Base-by-base conservation (phyloP, 163 green algal species). In the Volvox carteri region DNA sequence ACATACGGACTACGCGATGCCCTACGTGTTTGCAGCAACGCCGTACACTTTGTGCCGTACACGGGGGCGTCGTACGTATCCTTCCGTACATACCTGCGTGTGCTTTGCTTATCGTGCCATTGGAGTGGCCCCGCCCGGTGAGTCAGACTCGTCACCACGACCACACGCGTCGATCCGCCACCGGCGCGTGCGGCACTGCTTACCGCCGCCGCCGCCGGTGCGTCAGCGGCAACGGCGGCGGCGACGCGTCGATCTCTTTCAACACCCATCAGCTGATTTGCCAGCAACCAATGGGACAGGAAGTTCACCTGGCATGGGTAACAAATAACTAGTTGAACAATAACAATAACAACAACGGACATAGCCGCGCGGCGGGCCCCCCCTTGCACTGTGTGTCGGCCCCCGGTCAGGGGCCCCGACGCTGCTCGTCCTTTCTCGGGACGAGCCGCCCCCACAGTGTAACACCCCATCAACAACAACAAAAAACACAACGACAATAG, bases 241-340 rank as follows among this genome's bases (percentile, higher is more conserved):
- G 8, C 8, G 7, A 11, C 42, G 12, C 73, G 76, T 1, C 90
- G 70, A 0, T 89, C 25, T 2, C 85, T 68, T 77, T 95, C 89
- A 48, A 89, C 67, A 18, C 72, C 78, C 54, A 96, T 70, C 44
- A 96, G 91, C 41, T 90, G 67, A 68, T 95, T 79, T 0, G 90
- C 86, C 48, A 96, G 92, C 46, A 96, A 74, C 92, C 92, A 96
- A 54, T 96, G 94, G 0, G 74, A 87, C 44, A 96, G 80, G 70
- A 94, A 95, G 84, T 96, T 96, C 48, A 95, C 93, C 93, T 95
- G 90, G n/a, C n/a, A n/a, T n/a, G n/a, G n/a, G n/a, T n/a, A n/a
- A n/a, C n/a, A n/a, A n/a, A n/a, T n/a, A n/a, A n/a, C n/a, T n/a
- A n/a, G n/a, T n/a, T n/a, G n/a, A n/a, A n/a, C n/a, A n/a, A n/a